Evolutionary conservation across 2,329 filamentous ascomycete genomes (phyloP).

Genomic region (Paraphaeosphaeria sporulosa): DNA sequence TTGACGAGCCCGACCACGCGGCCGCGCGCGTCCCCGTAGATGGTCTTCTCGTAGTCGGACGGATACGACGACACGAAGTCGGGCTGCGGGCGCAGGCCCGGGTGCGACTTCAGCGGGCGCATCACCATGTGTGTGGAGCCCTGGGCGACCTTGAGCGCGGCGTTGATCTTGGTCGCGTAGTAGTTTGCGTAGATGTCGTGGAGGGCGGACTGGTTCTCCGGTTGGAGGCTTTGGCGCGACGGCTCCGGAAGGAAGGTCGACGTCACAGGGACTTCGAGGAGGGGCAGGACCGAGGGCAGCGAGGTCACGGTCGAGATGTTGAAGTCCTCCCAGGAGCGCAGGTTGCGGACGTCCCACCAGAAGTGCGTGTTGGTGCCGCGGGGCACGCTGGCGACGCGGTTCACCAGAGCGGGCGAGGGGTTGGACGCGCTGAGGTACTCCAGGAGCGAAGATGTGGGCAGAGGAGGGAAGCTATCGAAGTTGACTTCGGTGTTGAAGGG

Average conservation of each 20-base stretch:
- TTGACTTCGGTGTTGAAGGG: conserved; percentile 51
- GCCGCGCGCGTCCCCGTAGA: conserved; percentile 57
- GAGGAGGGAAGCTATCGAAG: conserved; percentile 47
- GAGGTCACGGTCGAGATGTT: conserved; percentile 73
- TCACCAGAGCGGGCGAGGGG: conserved; percentile 82
- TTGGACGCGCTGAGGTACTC: conserved; percentile 81
- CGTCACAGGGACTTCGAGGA: conserved; percentile 71
- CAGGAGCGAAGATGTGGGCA: conserved; percentile 71
- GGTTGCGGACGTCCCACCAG: conserved; percentile 94
- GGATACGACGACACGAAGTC: conserved; percentile 72
- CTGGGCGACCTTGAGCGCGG: conserved; percentile 79
- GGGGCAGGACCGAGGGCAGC: conserved; percentile 74
- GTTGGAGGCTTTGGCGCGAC: conserved; percentile 66
- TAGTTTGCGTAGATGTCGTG: conserved; percentile 77
- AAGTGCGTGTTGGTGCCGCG: conserved; percentile 80
- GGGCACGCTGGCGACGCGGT: conserved; percentile 75
- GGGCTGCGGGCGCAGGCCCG: conserved; percentile 63
- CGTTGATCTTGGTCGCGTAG: conserved; percentile 87
- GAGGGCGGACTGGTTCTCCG: conserved; percentile 80
- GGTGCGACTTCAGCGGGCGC: conserved; percentile 47
- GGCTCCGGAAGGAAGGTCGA: conserved; percentile 68
- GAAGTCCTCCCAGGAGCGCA: conserved; percentile 85
- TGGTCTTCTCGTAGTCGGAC: conserved; percentile 59
- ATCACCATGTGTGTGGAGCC: conserved; percentile 67
- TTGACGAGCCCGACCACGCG: conserved; percentile 87